phyloP scores from a whole-genome alignment of 2,329 filamentous ascomycete species.

The Botryotinia narcissicola region DNA sequence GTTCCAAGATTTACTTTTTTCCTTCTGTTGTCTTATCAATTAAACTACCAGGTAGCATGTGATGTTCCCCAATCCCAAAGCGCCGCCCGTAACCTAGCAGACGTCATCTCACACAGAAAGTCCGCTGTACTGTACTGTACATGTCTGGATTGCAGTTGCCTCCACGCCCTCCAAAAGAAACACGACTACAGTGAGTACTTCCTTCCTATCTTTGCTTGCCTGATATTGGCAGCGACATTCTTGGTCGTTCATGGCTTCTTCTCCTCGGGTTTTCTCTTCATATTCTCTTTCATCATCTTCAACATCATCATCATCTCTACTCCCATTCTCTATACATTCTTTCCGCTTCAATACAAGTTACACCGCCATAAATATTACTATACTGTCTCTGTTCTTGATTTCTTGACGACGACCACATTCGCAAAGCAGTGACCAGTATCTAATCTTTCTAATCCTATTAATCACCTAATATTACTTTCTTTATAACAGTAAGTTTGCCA shows the following conservation, averaged over 20 bases:
- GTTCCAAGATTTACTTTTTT: background rate
- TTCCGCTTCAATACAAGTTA: conserved; percentile 1
- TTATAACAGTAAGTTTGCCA: conserved; percentile 12
- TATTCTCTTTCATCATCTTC: background rate
- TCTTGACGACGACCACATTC: conserved; percentile 20
- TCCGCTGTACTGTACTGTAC: conserved; percentile 5
- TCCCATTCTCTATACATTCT: conserved; percentile 18
- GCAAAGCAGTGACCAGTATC: conserved; percentile 26
- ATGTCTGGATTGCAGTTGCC: conserved; percentile 23
- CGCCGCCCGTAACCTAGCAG: conserved; percentile 14
- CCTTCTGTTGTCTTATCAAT: background rate
- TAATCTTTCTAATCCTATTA: conserved; percentile 12
- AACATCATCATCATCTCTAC: background rate
- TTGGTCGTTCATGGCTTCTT: conserved; percentile 18
- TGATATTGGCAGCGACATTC: conserved; percentile 18
- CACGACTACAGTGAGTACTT: conserved; percentile 17
- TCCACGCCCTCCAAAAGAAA: conserved; percentile 10
- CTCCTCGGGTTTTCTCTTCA: background rate
- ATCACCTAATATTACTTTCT: conserved; percentile 4
- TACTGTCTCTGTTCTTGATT: conserved; percentile 5
- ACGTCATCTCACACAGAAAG: conserved; percentile 18
- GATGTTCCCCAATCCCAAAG: conserved; percentile 7
- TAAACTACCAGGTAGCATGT: background rate
- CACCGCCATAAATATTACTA: conserved; percentile 19
- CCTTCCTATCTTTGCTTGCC: conserved; percentile 13